Base-by-base conservation (phyloP, 148 eudicot species). In the Polygonum aviculare region DNA sequence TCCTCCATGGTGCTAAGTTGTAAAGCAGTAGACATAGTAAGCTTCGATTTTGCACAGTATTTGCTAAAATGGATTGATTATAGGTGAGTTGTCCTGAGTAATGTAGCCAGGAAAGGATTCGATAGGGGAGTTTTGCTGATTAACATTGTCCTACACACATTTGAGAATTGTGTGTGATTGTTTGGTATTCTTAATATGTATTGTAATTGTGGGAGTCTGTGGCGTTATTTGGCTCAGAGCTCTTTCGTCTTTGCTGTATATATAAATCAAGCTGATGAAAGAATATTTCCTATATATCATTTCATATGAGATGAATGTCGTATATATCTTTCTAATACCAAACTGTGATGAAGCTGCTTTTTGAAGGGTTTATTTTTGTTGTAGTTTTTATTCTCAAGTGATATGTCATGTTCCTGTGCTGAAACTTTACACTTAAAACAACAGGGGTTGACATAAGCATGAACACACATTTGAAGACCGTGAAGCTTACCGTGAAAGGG, bases 391-490 rank as follows among this genome's bases (percentile, higher is more conserved):
- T 14, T 15, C 19, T 3, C 16, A 50, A 50, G 18, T n/a, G 2
- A 10, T 4, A 15, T 50, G 55, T 16, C 55, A 50, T 54, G 60
- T n/a, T n/a, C 26, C 19, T 22, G 60, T 54, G 26, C 60, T 54
- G 60, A 62, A 26, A 31, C 16, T 62, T 62, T 62, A 15, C 69
- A 31, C 69, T 62, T 62, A 26, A 33, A 33, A 26, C 12, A 12
- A 74, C 59, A 89, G 89, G 92, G 49, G 92, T 90, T 79, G 95
- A 90, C 76, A 87, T 88, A 8, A 89, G 91, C 78, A 91, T 91
- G 96, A 91, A 91, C 84, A 87, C 96, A n/a, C 93, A 89, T 81
- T 82, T 91, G 81, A 91, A 91, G 87, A 86, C 96, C 2, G 91
- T 91, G 44, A 91, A 91, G 75, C 83, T 89, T 48, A 86, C 93